phyloP scores from a whole-genome alignment of 345 rosid species.

The Mangifera indica region DNA sequence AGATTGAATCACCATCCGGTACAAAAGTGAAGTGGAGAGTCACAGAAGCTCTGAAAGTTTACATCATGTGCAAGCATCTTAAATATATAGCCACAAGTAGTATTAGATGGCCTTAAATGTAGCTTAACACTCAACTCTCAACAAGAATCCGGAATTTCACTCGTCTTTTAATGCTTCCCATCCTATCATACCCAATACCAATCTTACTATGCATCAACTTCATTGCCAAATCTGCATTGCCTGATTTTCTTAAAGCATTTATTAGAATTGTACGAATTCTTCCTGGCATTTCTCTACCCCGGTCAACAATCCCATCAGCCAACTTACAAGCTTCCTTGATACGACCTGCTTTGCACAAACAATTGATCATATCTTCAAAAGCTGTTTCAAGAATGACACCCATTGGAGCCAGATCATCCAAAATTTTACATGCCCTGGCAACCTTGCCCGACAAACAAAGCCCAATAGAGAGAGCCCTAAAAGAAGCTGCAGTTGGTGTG shows the following conservation, averaged over 20 bases:
- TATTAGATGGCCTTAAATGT: neutral
- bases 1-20: neutral
- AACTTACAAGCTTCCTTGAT: constrained; percentile 81
- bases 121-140: constrained; percentile 34
- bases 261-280: constrained; percentile 62
- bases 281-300: constrained; percentile 83
- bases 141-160: constrained; percentile 69
- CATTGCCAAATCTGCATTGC: constrained; percentile 74
- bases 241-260: constrained; percentile 89
- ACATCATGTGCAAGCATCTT: constrained; percentile 7
- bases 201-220: constrained; percentile 90
- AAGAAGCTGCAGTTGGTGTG: constrained; percentile 79
- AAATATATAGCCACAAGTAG: neutral
- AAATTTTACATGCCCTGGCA: constrained; percentile 77
- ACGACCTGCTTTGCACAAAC: constrained; percentile 69
- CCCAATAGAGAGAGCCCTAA: constrained; percentile 66
- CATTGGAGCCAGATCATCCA: constrained; percentile 87
- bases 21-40: neutral
- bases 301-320: constrained; percentile 82
- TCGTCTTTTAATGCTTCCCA: constrained; percentile 65
- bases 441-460: constrained; percentile 89
- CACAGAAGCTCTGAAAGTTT: neutral
- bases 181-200: constrained; percentile 78
- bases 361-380: constrained; percentile 74
- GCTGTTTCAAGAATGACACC: constrained; percentile 79